Evolutionary conservation across 2,329 filamentous ascomycete species (phyloP), one percentile per base, ranked within the genome.

Genomic region (Cercospora brassicicola): DNA sequence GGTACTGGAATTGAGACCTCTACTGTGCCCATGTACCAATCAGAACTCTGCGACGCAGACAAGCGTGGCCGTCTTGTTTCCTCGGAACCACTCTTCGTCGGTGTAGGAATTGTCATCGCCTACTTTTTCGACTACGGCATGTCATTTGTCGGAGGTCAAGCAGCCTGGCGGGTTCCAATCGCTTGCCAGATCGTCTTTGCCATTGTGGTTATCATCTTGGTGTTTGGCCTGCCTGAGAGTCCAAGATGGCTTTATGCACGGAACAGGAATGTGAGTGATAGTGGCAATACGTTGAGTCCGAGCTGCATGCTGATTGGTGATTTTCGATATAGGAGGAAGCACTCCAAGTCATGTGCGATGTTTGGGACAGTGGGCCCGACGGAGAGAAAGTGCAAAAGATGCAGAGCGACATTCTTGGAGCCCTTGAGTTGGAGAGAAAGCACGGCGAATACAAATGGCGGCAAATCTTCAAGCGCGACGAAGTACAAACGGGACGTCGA

Each of bases 131-230:
- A 79, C 48, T 78, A 78, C 62, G 77, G 77, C 7, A 81, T 81
- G 76, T 74, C 72, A n/a, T 81, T 75, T 42, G 77, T 80, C 10
- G 71, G 76, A n/a, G 82, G 82, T 2, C 76, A 78, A 3, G 78
- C 83, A 13, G 81, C 80, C 2, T 85, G 83, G 83, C 74, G 83
- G 15, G 71, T 84, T 0, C 83, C 83, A 0, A 81, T 84, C 51
- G 82, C 81, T 4, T 83, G 79, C 64, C 83, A 85, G 69, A 77
- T 81, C 18, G 70, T 84, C 9, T 75, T 73, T 62, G 74, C 74
- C 10, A 61, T 76, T 18, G 53, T 79, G 20, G 81, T 84, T 33
- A 78, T 82, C 26, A 65, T 80, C 30, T 73, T 83, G 59, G 81
- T 78, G 53, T 76, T 79, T 73, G 79, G 75, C 51, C 74, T 75